These are phyloP conservation scores for Leishmania guyanensis DNA, from an alignment of 208 protist genomes.

Conservation along the genomic window DNA sequence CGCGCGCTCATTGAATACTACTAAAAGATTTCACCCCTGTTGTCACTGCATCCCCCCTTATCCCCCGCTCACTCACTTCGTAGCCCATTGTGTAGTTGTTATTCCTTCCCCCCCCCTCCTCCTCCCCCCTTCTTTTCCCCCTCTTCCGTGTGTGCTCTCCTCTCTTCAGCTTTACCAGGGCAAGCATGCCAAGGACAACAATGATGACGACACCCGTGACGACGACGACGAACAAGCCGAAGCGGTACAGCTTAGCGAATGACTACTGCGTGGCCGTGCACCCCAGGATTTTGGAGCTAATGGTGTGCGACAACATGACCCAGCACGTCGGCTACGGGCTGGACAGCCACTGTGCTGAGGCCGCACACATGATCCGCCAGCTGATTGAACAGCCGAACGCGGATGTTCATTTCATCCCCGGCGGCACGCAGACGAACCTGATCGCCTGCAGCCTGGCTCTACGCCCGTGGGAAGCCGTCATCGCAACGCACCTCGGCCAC, in stretches of 20 bases:
- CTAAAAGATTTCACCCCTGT: too few relatives aligned
- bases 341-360: constrained; percentile 35
- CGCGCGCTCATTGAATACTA: too few relatives aligned
- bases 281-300: constrained; percentile 34
- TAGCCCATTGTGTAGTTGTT: too few relatives aligned
- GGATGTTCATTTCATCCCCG: constrained; percentile 43
- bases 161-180: not conserved
- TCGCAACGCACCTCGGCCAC: constrained; percentile 38
- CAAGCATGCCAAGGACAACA: not conserved
- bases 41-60: too few relatives aligned
- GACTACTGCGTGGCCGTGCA: constrained; percentile 53
- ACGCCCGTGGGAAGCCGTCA: constrained; percentile 52
- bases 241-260: constrained; percentile 41
- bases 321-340: constrained; percentile 52
- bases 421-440: constrained; percentile 54
- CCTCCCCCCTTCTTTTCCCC: constrained; percentile 15
- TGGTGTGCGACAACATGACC: constrained; percentile 17
- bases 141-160: not conserved
- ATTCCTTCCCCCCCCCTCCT: not conserved
- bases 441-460: constrained; percentile 32
- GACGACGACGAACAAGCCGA: not conserved
- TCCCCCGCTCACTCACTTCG: too few relatives aligned
- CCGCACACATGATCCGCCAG: constrained; percentile 32
- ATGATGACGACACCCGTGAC: not conserved
- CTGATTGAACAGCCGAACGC: constrained; percentile 30